phyloP scores from a whole-genome alignment of 2,329 filamentous ascomycete genomes.

The Hypoxylon sp. region DNA sequence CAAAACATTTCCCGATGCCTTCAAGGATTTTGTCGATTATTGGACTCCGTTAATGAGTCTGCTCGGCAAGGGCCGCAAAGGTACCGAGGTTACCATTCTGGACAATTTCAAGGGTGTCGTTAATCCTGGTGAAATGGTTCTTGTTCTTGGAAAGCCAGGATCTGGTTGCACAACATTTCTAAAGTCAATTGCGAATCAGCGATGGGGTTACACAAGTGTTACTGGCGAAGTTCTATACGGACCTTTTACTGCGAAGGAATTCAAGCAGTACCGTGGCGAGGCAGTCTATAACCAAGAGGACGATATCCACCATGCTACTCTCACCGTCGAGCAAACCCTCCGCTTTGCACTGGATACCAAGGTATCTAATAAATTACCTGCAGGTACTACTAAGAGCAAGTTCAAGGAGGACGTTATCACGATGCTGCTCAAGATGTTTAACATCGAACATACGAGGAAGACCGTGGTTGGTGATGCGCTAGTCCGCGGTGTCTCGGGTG shows the following conservation, averaged over 20 bases:
- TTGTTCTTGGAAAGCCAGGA: constrained; percentile 84
- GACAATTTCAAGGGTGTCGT: constrained; percentile 79
- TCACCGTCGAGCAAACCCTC: constrained; percentile 90
- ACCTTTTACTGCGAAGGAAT: constrained; percentile 78
- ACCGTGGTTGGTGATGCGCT: constrained; percentile 89
- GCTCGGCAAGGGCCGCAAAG: constrained; percentile 77
- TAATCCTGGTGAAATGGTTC: constrained; percentile 88
- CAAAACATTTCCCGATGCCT: constrained; percentile 82
- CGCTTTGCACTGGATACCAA: constrained; percentile 89
- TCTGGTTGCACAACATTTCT: constrained; percentile 80
- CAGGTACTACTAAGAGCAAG: constrained; percentile 77
- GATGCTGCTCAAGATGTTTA: constrained; percentile 90
- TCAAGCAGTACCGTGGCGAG: constrained; percentile 83
- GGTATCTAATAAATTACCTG: constrained; percentile 83
- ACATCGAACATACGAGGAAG: constrained; percentile 88
- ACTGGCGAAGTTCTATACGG: constrained; percentile 83
- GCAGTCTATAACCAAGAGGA: constrained; percentile 90
- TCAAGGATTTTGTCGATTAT: constrained; percentile 83
- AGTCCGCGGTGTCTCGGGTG: constrained; percentile 83
- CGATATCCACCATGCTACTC: constrained; percentile 85
- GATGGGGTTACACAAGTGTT: constrained; percentile 68
- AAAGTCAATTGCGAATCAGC: constrained; percentile 77
- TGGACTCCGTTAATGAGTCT: constrained; percentile 74
- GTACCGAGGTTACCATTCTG: constrained; percentile 80
- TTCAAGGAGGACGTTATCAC: constrained; percentile 84